Evolutionary conservation across 2,329 filamentous ascomycete genomes (phyloP), one percentile per base, ranked within the genome.

Genomic region (Rutstroemia sp.): DNA sequence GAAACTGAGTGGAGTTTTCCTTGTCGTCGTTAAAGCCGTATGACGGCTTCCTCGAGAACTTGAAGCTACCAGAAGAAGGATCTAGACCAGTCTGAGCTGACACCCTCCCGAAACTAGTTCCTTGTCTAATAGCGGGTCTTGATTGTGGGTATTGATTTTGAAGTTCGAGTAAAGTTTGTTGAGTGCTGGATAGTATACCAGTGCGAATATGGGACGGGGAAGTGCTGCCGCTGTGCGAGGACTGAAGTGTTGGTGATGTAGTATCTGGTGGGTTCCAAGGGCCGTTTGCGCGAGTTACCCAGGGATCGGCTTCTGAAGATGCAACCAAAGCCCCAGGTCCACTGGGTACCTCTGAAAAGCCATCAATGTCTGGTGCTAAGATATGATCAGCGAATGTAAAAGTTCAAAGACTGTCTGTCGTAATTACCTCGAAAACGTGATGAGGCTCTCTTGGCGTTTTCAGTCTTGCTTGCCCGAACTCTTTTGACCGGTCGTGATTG

Each of bases 271-370:
- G 72, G 60, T 78, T 79, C 87, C 87, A 90, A 16, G 80, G 78
- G 38, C 77, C 73, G 60, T 73, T 76, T 51, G 75, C 72, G 47
- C 75, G 74, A 52, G 71, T 72, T 58, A 65, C 70, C 83, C 85
- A 88, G 48, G 77, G 75, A 63, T 88, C 85, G 17, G 81, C 80
- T 65, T 89, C 85, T 9, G 87, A 88, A 44, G 83, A 81, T 46
- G 82, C 78, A 58, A 88, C 77, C 40, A 91, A 75, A 57, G 86
- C 87, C 59, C 83, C 79, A 5, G 87, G 89, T 49, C 87, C 87
- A 3, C 82, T 84, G 65, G 85, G 82, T 54, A 74, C 77, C 62
- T 81, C 78, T 40, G 70, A 64, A 30, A 73, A 73, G 23, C 68
- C 61, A 46, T 76, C 73, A 38, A 72, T 72, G 21, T 69, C 70